Percentiles rank a stretch among this genome's conserved stretches.
These are phyloP conservation scores for Paecilomyces formosus DNA, from an alignment of 2,329 filamentous ascomycete genomes.

Conservation along the genomic window DNA sequence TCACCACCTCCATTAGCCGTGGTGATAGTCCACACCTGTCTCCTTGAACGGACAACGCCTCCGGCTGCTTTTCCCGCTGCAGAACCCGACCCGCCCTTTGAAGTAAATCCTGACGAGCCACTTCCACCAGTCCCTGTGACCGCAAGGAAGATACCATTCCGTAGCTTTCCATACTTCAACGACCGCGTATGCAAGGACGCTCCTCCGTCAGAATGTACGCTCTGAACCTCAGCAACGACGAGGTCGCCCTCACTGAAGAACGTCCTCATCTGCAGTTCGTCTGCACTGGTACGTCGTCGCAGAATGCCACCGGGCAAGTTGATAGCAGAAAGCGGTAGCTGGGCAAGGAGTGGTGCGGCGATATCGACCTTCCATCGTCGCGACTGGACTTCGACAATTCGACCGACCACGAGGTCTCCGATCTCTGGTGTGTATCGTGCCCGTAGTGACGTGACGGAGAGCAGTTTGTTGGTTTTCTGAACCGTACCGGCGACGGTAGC, in stretches of 20 bases:
- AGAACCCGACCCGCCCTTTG: conserved; percentile 23
- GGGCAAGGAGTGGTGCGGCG: conserved; percentile 75
- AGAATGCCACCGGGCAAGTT: conserved; percentile 92
- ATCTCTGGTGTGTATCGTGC: conserved; percentile 94
- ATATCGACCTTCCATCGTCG: conserved; percentile 94
- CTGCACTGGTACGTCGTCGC: conserved; percentile 83
- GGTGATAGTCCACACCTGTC: conserved; percentile 77
- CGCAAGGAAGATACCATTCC: conserved; percentile 83
- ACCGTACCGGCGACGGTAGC: conserved; percentile 87
- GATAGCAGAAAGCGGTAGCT: conserved; percentile 78
- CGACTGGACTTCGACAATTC: conserved; percentile 91
- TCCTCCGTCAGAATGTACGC: conserved; percentile 74
- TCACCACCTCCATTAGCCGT: conserved; percentile 43
- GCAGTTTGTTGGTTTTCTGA: conserved; percentile 90
- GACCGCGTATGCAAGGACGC: conserved; percentile 84
- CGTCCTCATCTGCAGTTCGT: conserved; percentile 93
- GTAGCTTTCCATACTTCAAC: conserved; percentile 88
- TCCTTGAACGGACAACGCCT: conserved; percentile 73
- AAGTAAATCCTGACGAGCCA: conserved; percentile 38
- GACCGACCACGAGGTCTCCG: conserved; percentile 86
- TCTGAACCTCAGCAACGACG: conserved; percentile 90
- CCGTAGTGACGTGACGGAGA: conserved; percentile 82
- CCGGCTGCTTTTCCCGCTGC: conserved; percentile 63
- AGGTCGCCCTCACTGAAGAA: conserved; percentile 96
- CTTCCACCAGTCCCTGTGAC: conserved; percentile 72